Evolutionary conservation across 1,139 yeast species (phyloP), one percentile per base, ranked within the genome.

Genomic region (Pichia sp.): DNA sequence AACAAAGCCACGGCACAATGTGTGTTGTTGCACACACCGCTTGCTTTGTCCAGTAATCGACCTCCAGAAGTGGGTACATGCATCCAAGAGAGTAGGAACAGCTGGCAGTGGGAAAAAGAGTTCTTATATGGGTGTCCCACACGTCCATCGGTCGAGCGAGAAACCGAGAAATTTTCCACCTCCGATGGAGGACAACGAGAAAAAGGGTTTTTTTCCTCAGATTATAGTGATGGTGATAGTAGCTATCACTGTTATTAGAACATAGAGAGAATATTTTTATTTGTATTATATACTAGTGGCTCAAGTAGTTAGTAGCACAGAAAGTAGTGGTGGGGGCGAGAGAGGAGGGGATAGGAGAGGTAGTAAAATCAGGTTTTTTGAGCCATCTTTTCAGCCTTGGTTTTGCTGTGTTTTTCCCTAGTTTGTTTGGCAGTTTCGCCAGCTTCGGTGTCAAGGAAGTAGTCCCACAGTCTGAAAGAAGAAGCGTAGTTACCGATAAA

Each of bases 401-500:
- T 62, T 65, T 72, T 78, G 80, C 78, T 75, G 62, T 75, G 78
- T 54, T 68, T 72, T 67, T 84, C 89, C 68, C 91, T 78, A 53
- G 74, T 74, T 28, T 71, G 71, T 67, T 79, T 85, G 36, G 87
- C 89, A 59, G 76, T 79, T 41, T 79, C 75, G 52, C 91, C 91
- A 60, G 91, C 85, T 69, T 91, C 96, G 26, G 98, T 91, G 61
- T 83, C 83, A 62, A 91, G 73, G 56, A 82, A 63, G 68, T 74
- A 84, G 72, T 91, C 98, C 95, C 96, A 89, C 87, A 95, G 87
- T 72, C 96, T 82, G 78, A 91, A 91, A 36, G 93, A 83, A 52
- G 95, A 85, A 25, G 97, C 95, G 69, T 89, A 91, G 72, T 90
- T 89, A 53, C 97, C 97, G 60, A 82, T 85, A 71, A 91, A 91